A percentile compares a stretch with the other conserved stretches of the same genome.
These are phyloP conservation scores for Arabidopsis hybrid DNA, from an alignment of 441 rosid species.

Conservation along the genomic window DNA sequence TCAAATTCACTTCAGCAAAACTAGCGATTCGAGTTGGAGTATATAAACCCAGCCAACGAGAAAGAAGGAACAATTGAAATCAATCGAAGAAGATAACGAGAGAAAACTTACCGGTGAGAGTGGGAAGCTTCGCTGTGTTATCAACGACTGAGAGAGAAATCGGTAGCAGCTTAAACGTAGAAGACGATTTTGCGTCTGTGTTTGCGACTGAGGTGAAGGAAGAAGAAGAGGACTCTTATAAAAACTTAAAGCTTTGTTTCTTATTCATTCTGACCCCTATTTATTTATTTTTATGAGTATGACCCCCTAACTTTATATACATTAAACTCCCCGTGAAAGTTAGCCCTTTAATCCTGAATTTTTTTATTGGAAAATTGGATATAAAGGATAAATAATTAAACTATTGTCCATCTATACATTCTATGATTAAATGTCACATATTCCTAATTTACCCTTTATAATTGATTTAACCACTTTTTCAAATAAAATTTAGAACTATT, in stretches of 20 bases:
- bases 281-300: neutral
- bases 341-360: neutral
- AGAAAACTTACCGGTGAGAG: conserved; percentile 12
- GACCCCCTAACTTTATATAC: neutral
- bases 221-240: neutral
- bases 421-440: too few relatives aligned
- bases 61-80: neutral
- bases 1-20: conserved; percentile 24
- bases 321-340: neutral
- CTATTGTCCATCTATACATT: too few relatives aligned
- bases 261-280: neutral
- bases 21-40: conserved; percentile 17
- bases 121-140: neutral
- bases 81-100: neutral
- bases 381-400: too few relatives aligned
- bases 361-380: too few relatives aligned
- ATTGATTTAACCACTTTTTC: too few relatives aligned
- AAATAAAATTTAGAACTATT: too few relatives aligned
- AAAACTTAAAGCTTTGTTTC: neutral
- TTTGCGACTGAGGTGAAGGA: neutral
- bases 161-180: neutral
- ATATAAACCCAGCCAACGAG: neutral
- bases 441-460: too few relatives aligned
- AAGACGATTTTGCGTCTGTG: neutral
- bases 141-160: neutral